phyloP scores from a whole-genome alignment of 2,329 filamentous ascomycete genomes.

The Beauveria medogensis region DNA sequence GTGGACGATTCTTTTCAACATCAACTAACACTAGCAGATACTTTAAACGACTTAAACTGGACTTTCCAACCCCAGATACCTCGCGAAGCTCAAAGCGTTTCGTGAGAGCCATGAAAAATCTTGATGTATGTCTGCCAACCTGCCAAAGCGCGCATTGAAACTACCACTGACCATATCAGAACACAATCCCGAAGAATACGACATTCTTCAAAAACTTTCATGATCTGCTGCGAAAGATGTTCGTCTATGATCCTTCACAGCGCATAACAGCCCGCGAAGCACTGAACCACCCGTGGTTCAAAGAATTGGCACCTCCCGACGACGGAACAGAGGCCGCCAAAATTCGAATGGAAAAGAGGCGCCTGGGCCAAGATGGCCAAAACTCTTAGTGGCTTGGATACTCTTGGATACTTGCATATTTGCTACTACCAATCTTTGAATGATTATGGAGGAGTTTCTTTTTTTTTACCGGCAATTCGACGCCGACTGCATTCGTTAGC shows the following conservation, averaged over 20 bases:
- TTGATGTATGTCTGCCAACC: constrained; percentile 40
- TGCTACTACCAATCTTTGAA: background rate
- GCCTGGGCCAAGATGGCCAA: constrained; percentile 13
- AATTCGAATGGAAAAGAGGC: constrained; percentile 47
- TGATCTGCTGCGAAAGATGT: constrained; percentile 57
- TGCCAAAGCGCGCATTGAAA: background rate
- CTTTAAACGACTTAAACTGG: constrained; percentile 57
- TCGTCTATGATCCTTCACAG: constrained; percentile 57
- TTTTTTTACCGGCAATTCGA: background rate
- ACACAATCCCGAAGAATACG: constrained; percentile 54
- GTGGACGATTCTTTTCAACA: background rate
- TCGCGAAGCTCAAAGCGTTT: constrained; percentile 57
- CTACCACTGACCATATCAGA: constrained; percentile 30
- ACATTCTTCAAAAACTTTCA: constrained; percentile 55
- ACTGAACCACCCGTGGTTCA: constrained; percentile 60
- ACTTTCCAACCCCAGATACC: constrained; percentile 57
- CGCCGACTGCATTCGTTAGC: background rate
- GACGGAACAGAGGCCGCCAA: constrained; percentile 62
- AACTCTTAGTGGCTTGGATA: constrained; percentile 19
- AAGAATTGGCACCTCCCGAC: constrained; percentile 53
- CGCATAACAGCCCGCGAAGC: constrained; percentile 61
- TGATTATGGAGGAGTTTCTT: background rate
- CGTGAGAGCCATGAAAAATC: constrained; percentile 63
- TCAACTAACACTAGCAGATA: constrained; percentile 40
- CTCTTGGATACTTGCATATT: constrained; percentile 7